A percentile compares a stretch with the other conserved stretches of the same genome.
These are phyloP conservation scores for Rubus idaeus DNA, from an alignment of 306 rosid species.

Conservation along the genomic window DNA sequence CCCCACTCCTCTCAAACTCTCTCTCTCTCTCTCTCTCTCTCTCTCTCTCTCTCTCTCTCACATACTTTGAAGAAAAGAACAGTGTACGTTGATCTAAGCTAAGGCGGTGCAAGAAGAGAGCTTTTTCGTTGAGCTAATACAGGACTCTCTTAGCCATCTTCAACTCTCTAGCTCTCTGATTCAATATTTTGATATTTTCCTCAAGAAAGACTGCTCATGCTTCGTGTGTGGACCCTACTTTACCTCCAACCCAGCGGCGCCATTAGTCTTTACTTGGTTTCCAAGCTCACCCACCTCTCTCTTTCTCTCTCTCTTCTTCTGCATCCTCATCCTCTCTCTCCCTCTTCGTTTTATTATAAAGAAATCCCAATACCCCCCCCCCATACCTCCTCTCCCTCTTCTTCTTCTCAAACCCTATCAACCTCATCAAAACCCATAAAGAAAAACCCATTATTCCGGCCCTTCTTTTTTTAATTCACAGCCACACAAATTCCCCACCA, in stretches of 20 bases:
- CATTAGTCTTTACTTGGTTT: conserved; percentile 72
- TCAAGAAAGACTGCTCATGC: conserved; percentile 23
- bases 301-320: conserved; percentile 6
- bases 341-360: conserved; percentile 25
- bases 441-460: not conserved
- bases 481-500: conserved; percentile 12
- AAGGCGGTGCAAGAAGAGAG: conserved; percentile 37
- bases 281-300: conserved; percentile 70
- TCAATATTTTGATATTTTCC: not conserved
- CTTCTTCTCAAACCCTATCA: conserved; percentile 6
- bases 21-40: not conserved
- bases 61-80: conserved; percentile 9
- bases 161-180: not conserved
- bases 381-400: not conserved
- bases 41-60: conserved; percentile 5
- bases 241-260: conserved; percentile 70
- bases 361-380: conserved; percentile 26
- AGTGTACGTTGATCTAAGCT: not conserved
- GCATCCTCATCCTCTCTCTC: conserved; percentile 2
- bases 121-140: conserved; percentile 29
- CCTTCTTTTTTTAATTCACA: not conserved
- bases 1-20: not conserved
- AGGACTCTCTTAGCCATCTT: not conserved
- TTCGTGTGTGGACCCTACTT: conserved; percentile 47
- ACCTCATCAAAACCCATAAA: not conserved